Base-by-base conservation (phyloP, 371 early-diverging fungal species). In the Saksenaea vasiformis region DNA sequence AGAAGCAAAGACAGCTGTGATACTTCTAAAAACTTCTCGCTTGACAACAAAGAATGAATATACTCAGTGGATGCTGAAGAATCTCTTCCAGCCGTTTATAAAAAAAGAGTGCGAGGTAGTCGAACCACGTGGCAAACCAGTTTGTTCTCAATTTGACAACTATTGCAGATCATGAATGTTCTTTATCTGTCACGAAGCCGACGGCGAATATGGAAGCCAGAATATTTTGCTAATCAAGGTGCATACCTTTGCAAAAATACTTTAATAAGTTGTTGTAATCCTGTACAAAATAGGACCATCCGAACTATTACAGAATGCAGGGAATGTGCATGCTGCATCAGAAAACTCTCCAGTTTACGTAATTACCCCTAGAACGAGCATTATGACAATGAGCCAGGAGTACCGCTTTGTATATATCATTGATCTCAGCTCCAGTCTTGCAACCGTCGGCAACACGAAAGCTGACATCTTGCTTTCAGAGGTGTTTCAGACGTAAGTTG, bases 381-480 rank as follows among this genome's bases (percentile, higher is more conserved):
- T 93, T 5, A 78, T 84, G 65, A 79, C 84, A 11, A 65, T 91
- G 54, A 73, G 82, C 51, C 77, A 79, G 54, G 82, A 87, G 66
- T 88, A 91, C 61, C 78, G 90, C 0, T 62, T 91, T 19, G 89
- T 90, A 0, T 87, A 91, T 65, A 75, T 91, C n/a, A 78, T 93
- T 31, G 93, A 93, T 67, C 78, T 90, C 15, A 86, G 85, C 14
- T 86, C 91, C 1, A 90, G 90, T 63, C 80, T 93, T 64, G 83
- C 89, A 14, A 87, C 89, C 1, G 87, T 91, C 2, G 91, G 90
- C 64, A 76, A 83, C 47, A 78, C 74, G 13, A 82, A 76, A 22
- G 77, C 75, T 34, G 80, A 82, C 55, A 82, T 87, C 26, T 66
- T 87, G 14, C 68, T 87, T 64, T 77, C 79, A 13, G 80, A 86